These are phyloP conservation scores for Piper longum DNA, from an alignment of 164 flowering plant genomes.

Conservation along the genomic window DNA sequence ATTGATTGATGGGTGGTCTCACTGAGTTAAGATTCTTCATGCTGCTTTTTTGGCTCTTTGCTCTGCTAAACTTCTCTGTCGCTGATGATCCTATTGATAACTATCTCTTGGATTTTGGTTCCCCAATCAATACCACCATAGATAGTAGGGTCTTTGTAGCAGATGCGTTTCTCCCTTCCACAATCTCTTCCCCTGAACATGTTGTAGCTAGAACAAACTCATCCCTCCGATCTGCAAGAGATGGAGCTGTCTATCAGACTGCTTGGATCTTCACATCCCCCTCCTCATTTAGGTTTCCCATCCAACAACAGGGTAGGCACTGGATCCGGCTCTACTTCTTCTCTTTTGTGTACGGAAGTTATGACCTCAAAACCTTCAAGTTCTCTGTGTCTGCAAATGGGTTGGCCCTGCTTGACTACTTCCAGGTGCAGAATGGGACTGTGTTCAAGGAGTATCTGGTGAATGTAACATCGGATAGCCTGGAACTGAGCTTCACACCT, in stretches of 20 bases:
- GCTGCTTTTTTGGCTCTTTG: constrained; percentile 21
- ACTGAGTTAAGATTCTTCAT: constrained; percentile 11
- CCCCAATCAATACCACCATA: constrained; percentile 30
- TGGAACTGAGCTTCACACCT: constrained; percentile 44
- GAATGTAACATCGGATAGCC: constrained; percentile 25
- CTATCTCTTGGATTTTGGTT: constrained; percentile 65
- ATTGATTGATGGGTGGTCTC: constrained; percentile 16
- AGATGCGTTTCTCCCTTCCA: constrained; percentile 24
- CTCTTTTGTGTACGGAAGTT: constrained; percentile 29
- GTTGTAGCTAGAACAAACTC: constrained; percentile 22
- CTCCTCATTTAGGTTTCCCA: constrained; percentile 33
- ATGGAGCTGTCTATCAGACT: constrained; percentile 29
- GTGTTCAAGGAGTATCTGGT: constrained; percentile 48
- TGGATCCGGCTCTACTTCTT: constrained; percentile 78
- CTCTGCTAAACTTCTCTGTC: constrained; percentile 10
- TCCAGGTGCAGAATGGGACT: constrained; percentile 14
- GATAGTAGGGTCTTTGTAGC: constrained; percentile 29
- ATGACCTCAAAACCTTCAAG: constrained; percentile 29
- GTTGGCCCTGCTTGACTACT: constrained; percentile 37
- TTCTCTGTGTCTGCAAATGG: constrained; percentile 50
- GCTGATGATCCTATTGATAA: constrained; percentile 42
- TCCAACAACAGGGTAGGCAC: constrained; percentile 40
- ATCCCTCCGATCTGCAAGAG: constrained; percentile 10
- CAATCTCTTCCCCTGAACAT: constrained; percentile 22
- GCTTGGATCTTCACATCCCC: constrained; percentile 37